These are phyloP conservation scores for Leccinellum luteum DNA, from an alignment of 768 basidiomycete genomes.

Conservation along the genomic window DNA sequence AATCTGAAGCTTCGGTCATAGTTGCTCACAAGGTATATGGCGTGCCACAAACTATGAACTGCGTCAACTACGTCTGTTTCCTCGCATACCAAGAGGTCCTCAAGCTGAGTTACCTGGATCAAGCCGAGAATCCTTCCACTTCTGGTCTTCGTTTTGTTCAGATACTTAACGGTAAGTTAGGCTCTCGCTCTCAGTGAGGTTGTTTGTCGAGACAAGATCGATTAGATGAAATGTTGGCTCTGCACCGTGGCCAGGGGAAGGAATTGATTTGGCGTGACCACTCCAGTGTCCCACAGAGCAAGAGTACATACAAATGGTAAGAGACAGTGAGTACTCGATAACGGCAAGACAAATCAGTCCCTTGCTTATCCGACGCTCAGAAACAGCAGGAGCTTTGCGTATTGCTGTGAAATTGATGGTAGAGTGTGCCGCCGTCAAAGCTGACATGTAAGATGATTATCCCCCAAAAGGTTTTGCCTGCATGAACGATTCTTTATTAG, in stretches of 20 bases:
- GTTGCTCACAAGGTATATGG: constrained; percentile 98
- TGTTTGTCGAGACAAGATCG: neutral
- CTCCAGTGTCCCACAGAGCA: constrained; percentile 89
- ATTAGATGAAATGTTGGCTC: constrained; percentile 66
- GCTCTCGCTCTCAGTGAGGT: neutral
- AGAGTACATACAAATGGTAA: constrained; percentile 94
- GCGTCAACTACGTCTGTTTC: constrained; percentile 96
- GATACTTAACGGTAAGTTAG: constrained; percentile 65
- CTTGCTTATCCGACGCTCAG: constrained; percentile 39
- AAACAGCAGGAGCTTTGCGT: constrained; percentile 91
- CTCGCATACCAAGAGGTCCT: constrained; percentile 85
- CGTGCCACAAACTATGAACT: constrained; percentile 93
- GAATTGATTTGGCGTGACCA: constrained; percentile 94
- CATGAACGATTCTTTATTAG: constrained; percentile 21
- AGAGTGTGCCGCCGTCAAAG: constrained; percentile 68
- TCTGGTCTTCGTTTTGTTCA: constrained; percentile 54
- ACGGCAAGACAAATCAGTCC: neutral
- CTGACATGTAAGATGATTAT: constrained; percentile 47
- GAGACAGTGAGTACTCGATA: constrained; percentile 64
- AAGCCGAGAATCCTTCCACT: constrained; percentile 2
- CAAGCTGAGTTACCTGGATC: constrained; percentile 17
- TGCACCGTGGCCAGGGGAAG: constrained; percentile 92
- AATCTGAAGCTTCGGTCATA: constrained; percentile 20
- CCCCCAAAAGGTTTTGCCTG: neutral
- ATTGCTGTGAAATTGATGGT: constrained; percentile 95